Conservation (phyloP, 768 basidiomycete species). For the Grammothele lineata region DNA sequence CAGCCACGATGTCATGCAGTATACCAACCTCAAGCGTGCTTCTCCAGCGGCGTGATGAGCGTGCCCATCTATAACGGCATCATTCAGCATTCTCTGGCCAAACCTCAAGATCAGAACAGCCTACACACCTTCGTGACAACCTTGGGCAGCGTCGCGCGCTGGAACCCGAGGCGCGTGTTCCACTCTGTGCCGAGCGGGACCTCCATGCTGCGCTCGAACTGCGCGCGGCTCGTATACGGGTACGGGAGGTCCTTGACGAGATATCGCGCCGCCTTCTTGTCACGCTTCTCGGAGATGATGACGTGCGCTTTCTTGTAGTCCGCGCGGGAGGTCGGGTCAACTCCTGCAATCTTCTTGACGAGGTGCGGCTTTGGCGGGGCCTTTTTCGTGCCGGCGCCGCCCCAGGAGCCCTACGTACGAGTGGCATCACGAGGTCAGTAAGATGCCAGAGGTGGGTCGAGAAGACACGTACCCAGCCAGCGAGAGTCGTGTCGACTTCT, state of each 20-base stretch:
- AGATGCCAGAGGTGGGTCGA: background rate
- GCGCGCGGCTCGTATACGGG: constrained; percentile 90
- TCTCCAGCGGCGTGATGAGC: constrained; percentile 67
- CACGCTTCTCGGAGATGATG: constrained; percentile 93
- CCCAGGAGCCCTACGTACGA: constrained; percentile 86
- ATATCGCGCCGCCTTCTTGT: constrained; percentile 91
- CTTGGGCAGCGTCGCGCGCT: constrained; percentile 76
- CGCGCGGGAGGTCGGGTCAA: constrained; percentile 73
- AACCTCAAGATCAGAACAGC: background rate
- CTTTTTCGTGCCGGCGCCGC: constrained; percentile 67
- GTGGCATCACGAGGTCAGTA: too few species aligned
- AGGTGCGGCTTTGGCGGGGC: constrained; percentile 60
- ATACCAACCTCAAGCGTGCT: too few species aligned
- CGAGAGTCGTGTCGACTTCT: constrained; percentile 84
- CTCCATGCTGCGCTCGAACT: constrained; percentile 84
- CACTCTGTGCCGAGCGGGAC: constrained; percentile 86
- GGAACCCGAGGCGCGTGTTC: constrained; percentile 86
- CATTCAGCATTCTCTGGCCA: background rate
- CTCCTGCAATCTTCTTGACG: constrained; percentile 78
- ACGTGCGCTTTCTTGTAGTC: constrained; percentile 85
- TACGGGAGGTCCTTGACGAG: constrained; percentile 88
- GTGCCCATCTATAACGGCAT: constrained; percentile 51
- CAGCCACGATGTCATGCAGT: too few species aligned
- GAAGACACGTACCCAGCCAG: constrained; percentile 79
- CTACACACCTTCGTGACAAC: constrained; percentile 77